phyloP scores from a whole-genome alignment of 2,329 filamentous ascomycete genomes.

The Fusarium drepaniforme region DNA sequence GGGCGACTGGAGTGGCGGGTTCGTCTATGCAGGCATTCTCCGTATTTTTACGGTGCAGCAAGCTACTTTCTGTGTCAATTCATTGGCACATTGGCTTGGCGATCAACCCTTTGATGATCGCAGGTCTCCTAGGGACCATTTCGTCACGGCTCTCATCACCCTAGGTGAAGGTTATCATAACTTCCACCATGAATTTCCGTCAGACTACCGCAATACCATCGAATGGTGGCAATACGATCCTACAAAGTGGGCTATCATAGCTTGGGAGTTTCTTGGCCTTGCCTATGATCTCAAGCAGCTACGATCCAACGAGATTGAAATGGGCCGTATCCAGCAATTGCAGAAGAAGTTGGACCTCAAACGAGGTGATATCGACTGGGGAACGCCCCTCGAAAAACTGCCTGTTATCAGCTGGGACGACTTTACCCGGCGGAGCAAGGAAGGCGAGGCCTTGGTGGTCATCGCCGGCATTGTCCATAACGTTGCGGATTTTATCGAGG shows the following conservation, averaged over 20 bases:
- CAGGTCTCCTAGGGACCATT: slow-evolving; percentile 89
- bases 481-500: slow-evolving; percentile 85
- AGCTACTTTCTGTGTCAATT: slow-evolving; percentile 94
- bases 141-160: slow-evolving; percentile 86
- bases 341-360: slow-evolving; percentile 95
- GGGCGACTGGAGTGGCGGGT: slow-evolving; percentile 85
- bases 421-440: slow-evolving; percentile 82
- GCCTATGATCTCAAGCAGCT: slow-evolving; percentile 93
- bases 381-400: slow-evolving; percentile 84
- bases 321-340: slow-evolving; percentile 87
- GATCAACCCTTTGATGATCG: slow-evolving; percentile 83
- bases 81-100: slow-evolving; percentile 73
- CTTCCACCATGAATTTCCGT: slow-evolving; percentile 69
- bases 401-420: slow-evolving; percentile 90
- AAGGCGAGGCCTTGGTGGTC: slow-evolving; percentile 79
- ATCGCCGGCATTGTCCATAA: slow-evolving; percentile 90
- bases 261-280: slow-evolving; percentile 85
- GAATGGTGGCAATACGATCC: slow-evolving; percentile 93
- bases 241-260: slow-evolving; percentile 90
- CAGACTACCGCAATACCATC: slow-evolving; percentile 90
- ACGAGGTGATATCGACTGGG: slow-evolving; percentile 86
- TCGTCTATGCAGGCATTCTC: slow-evolving; percentile 87
- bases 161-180: slow-evolving; percentile 94
- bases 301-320: slow-evolving; percentile 91
- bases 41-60: slow-evolving; percentile 92